Base-by-base conservation (phyloP, 75 land plant genomes). In the Ceratopteris richardii region DNA sequence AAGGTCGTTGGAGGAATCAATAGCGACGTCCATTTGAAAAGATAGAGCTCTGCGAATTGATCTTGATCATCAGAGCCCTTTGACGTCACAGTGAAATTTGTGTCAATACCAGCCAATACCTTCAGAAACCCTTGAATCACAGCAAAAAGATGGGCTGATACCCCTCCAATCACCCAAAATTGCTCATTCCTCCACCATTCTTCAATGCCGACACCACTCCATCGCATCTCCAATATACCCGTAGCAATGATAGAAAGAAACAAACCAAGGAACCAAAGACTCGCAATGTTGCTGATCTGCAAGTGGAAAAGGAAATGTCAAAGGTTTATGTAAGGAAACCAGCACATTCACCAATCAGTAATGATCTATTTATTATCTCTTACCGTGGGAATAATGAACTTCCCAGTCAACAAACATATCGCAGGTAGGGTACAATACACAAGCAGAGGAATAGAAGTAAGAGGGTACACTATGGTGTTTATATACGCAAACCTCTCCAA, bases 161-260 rank as follows among this genome's bases (percentile, higher is more conserved):
- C 85, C 14, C 96, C 96, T 46, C 96, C 96, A 61, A 90, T 90
- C 50, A 93, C 98, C 98, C 98, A 93, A 56, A 93, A 93, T 63
- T 93, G 98, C 51, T 93, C 98, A 43, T 93, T 93, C 23, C 98
- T 82, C 98, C 98, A 93, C 98, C 98, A 93, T 48, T 88, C 98
- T 29, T 93, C 98, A 26, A 93, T 82, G 20, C 98, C 86, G 0
- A 93, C 90, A 6, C 84, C 84, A 62, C 90, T 82, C 98, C 98
- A 93, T n/a, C 90, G 72, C 20, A 93, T 74, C 64, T 93, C 98
- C 12, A 93, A 70, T 24, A 93, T 88, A 29, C 87, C 98, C 40
- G 98, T 93, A 3, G 96, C 85, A 73, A 70, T 70, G 54, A 93
- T 93, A 63, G 98, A 93, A n/a, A 85, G 36, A 51, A 93, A 93